A percentile compares a stretch with the other conserved stretches of the same genome.
These are phyloP conservation scores for Colletotrichum australisinense DNA, from an alignment of 2,329 filamentous ascomycete genomes.

Conservation along the genomic window DNA sequence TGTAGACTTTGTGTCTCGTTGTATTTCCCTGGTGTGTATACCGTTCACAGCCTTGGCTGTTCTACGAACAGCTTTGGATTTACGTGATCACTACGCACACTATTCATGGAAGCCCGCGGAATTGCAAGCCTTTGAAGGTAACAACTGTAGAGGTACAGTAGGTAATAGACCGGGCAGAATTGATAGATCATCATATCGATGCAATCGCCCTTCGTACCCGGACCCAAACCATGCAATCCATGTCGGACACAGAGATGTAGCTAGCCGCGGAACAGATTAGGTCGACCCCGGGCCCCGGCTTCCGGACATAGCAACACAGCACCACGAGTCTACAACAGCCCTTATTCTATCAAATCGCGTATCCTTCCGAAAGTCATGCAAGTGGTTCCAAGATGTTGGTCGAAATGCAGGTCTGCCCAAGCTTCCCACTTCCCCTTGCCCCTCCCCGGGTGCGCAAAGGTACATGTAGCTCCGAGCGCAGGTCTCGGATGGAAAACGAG, in stretches of 20 bases:
- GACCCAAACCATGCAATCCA: not conserved
- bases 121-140: not conserved
- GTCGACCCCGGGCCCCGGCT: not conserved
- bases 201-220: constrained; percentile 12
- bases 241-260: not conserved
- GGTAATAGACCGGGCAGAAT: not conserved
- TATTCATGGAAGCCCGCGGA: not conserved
- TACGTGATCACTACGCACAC: not conserved
- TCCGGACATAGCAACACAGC: not conserved
- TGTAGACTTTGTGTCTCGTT: not conserved
- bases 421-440: not conserved
- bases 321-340: not conserved
- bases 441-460: not conserved
- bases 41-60: not conserved
- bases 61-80: no score
- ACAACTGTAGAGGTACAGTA: rapidly evolving
- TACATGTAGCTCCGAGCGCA: not conserved
- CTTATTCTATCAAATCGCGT: not conserved
- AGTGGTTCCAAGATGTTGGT: not conserved
- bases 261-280: constrained; percentile 18
- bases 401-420: not conserved
- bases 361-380: not conserved
- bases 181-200: not conserved
- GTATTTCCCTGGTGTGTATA: not conserved
- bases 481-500: constrained; percentile 1